Percentiles rank a stretch among this genome's conserved stretches.
phyloP scores from a whole-genome alignment of 768 basidiomycete genomes.

The Mrakia hoshinonis region DNA sequence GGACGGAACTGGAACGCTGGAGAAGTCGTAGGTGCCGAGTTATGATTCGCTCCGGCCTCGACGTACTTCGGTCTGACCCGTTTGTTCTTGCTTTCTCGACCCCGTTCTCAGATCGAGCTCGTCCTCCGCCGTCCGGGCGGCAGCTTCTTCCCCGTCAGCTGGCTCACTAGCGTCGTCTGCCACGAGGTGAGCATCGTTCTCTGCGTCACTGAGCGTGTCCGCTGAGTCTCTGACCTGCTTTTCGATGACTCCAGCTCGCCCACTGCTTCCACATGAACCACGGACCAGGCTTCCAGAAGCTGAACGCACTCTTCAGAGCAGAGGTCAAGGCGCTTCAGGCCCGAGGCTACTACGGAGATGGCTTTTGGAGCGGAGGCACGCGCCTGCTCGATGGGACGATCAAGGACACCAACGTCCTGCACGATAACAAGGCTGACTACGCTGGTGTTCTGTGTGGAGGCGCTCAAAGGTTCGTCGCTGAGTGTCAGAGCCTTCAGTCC shows the following conservation, averaged over 20 bases:
- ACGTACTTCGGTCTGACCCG: background rate
- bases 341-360: background rate
- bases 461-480: slow-evolving; percentile 4
- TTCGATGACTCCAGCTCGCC: background rate
- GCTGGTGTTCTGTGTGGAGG: background rate
- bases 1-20: slow-evolving; percentile 15
- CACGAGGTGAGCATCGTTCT: background rate
- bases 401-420: background rate
- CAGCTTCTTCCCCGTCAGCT: background rate
- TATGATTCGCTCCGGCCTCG: background rate
- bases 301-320: background rate
- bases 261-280: slow-evolving; percentile 1
- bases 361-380: slow-evolving; percentile 2
- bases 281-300: slow-evolving; percentile 12
- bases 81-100: background rate
- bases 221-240: background rate
- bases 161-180: slow-evolving; percentile 6
- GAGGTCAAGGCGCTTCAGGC: background rate
- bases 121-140: background rate
- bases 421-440: background rate
- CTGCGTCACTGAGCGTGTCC: background rate
- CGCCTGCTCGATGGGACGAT: background rate
- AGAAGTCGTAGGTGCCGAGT: background rate
- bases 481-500: background rate
- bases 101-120: slow-evolving; percentile 1